Percentiles rank a stretch among this genome's conserved stretches.
phyloP scores from a whole-genome alignment of 2,329 filamentous ascomycete genomes.

The Akanthomyces lecanii region DNA sequence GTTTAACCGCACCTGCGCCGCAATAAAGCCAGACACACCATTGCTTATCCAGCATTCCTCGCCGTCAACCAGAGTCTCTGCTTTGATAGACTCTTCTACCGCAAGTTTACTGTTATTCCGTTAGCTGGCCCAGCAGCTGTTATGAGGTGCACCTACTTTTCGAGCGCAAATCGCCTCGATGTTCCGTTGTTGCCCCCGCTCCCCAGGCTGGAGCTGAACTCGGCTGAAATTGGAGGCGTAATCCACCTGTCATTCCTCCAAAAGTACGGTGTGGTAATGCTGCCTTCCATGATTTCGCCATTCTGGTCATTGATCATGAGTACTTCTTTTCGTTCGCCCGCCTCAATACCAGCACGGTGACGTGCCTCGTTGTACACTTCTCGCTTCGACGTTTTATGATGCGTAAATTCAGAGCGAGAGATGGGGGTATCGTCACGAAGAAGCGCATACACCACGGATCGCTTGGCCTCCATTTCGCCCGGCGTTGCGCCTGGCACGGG shows the following conservation, averaged over 20 bases:
- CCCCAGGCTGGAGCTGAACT: slow-evolving; percentile 35
- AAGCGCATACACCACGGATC: slow-evolving; percentile 37
- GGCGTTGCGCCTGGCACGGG: slow-evolving; percentile 37
- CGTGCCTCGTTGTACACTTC: slow-evolving; percentile 69
- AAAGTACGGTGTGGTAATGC: slow-evolving; percentile 77
- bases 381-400: slow-evolving; percentile 79
- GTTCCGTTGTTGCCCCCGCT: slow-evolving; percentile 81
- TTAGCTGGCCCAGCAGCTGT: background rate
- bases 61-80: slow-evolving; percentile 58
- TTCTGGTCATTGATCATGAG: slow-evolving; percentile 61
- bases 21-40: slow-evolving; percentile 74
- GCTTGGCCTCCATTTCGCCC: slow-evolving; percentile 24
- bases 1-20: slow-evolving; percentile 37
- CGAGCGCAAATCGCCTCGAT: slow-evolving; percentile 77
- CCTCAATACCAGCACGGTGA: slow-evolving; percentile 51
- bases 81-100: slow-evolving; percentile 58
- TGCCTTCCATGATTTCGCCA: slow-evolving; percentile 77
- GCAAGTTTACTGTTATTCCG: slow-evolving; percentile 50
- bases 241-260: slow-evolving; percentile 70
- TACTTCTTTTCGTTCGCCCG: slow-evolving; percentile 60
- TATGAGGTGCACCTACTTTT: slow-evolving; percentile 43
- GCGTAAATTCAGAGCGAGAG: slow-evolving; percentile 60
- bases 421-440: slow-evolving; percentile 42
- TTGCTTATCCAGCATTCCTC: slow-evolving; percentile 89
- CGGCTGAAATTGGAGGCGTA: slow-evolving; percentile 62